These are phyloP conservation scores for Reticulascus tulasneorum DNA, from an alignment of 2,329 filamentous ascomycete genomes.

Conservation along the genomic window DNA sequence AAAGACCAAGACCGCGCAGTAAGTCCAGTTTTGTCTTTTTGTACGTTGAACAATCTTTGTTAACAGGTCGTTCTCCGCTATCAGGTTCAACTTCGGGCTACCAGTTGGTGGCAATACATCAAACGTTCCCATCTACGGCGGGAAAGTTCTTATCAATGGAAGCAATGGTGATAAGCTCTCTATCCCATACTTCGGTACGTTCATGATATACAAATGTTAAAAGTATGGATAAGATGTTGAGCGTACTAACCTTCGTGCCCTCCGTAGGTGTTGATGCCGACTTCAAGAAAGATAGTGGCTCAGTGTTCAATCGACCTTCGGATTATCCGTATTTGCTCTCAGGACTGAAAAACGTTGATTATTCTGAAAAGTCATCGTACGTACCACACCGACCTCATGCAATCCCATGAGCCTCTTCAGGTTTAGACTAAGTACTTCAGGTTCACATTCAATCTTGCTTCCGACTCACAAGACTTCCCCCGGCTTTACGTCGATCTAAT, in stretches of 20 bases:
- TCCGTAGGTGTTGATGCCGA: conserved; percentile 20
- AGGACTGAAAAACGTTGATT: neutral
- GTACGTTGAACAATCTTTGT: neutral
- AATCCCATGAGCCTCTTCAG: no score
- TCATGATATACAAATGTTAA: conserved; percentile 26
- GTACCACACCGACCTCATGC: no score
- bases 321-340: conserved; percentile 3
- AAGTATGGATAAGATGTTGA: no score
- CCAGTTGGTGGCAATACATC: conserved; percentile 20
- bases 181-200: conserved; percentile 32
- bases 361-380: conserved; percentile 12
- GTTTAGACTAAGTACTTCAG: neutral
- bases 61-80: no score
- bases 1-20: conserved; percentile 6
- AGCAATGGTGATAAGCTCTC: conserved; percentile 25
- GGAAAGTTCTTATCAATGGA: conserved; percentile 26
- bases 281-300: neutral
- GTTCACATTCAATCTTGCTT: conserved; percentile 19
- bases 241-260: no score
- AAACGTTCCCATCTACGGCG: conserved; percentile 26
- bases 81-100: conserved; percentile 21
- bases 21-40: neutral
- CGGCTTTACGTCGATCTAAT: conserved; percentile 12
- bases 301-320: neutral
- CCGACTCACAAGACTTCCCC: conserved; percentile 18